Percentiles rank a stretch among this genome's conserved stretches.
Evolutionary conservation across 148 eudicot genomes (phyloP).

Genomic region (Vaccinium darrowii): DNA sequence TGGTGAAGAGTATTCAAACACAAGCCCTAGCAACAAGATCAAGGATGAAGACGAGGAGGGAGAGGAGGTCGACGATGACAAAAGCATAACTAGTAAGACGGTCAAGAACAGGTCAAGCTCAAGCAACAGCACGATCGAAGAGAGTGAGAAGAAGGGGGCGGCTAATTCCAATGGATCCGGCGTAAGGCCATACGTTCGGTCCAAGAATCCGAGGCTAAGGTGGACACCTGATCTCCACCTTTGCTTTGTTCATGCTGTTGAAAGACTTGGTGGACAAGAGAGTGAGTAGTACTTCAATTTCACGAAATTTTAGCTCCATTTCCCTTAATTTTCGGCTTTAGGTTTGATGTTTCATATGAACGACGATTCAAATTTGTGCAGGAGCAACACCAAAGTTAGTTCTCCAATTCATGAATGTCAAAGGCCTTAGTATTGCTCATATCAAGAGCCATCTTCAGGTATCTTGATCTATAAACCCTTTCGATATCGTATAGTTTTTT

Average conservation of each 20-base stretch:
- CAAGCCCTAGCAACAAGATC: constrained; percentile 29
- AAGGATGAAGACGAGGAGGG: constrained; percentile 21
- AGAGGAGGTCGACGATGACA: constrained; percentile 21
- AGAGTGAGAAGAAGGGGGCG: constrained; percentile 46
- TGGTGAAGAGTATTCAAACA: constrained; percentile 37
- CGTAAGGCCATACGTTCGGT: constrained; percentile 77
- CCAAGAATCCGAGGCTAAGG: constrained; percentile 80
- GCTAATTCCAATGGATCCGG: constrained; percentile 38
- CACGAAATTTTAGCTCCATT: background rate
- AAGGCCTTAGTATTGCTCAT: constrained; percentile 94
- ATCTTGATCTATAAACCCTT: constrained; percentile 11
- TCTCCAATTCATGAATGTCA: constrained; percentile 87
- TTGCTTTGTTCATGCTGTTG: constrained; percentile 79
- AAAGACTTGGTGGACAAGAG: constrained; percentile 91
- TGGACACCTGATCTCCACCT: constrained; percentile 97
- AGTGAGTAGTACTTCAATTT: constrained; percentile 38
- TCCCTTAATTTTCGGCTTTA: background rate
- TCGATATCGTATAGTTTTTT: background rate
- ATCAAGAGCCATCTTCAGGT: constrained; percentile 98
- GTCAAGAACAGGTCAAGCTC: constrained; percentile 56
- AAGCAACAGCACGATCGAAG: constrained; percentile 75
- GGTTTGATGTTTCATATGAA: background rate
- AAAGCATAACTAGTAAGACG: constrained; percentile 1
- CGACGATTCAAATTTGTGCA: constrained; percentile 23
- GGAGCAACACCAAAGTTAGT: constrained; percentile 95